Conservation (phyloP, 106 monocot genomes). For the Allium cepa region DNA sequence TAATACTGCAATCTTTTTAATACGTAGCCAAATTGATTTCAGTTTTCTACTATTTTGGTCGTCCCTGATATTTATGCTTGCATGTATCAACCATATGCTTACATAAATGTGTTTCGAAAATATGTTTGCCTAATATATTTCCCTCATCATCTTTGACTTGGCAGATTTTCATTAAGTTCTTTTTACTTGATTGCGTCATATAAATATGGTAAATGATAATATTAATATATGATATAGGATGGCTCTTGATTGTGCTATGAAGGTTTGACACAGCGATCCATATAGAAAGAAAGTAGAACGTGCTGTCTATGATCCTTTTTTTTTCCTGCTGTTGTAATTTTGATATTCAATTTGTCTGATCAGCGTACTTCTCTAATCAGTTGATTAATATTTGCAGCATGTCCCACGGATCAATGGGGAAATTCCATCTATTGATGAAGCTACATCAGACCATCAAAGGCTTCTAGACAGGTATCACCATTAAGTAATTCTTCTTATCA, state of each 20-base stretch:
- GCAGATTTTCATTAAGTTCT: too few relatives aligned
- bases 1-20: too few relatives aligned
- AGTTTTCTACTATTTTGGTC: too few relatives aligned
- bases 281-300: neutral
- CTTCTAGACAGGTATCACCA: constrained; percentile 48
- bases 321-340: neutral
- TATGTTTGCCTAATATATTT: neutral
- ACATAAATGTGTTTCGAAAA: neutral
- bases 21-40: too few relatives aligned
- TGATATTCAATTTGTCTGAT: neutral
- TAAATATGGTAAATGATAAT: too few relatives aligned
- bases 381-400: constrained; percentile 31
- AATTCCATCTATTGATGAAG: constrained; percentile 70
- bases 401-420: constrained; percentile 61
- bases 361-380: neutral
- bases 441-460: constrained; percentile 75
- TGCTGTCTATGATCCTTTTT: neutral
- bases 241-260: too few relatives aligned
- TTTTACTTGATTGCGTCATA: too few relatives aligned
- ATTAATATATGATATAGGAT: too few relatives aligned
- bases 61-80: neutral
- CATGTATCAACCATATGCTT: neutral
- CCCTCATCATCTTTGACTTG: too few relatives aligned
- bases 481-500: too few relatives aligned
- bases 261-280: neutral